Percentiles rank a stretch among this genome's conserved stretches.
Evolutionary conservation across 129 eudicot species (phyloP).

Genomic region (carrot (Daucus carota)): DH1_v3.0 NC_030389.2:3812001-3812500

Average conservation of each 20-base stretch:
- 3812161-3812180: constrained; percentile 91
- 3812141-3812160: constrained; percentile 85
- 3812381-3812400: too few relatives aligned
- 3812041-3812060: constrained; percentile 91
- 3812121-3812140: constrained; percentile 93
- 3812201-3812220: constrained; percentile 82
- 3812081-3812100: constrained; percentile 78
- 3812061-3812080: constrained; percentile 73
- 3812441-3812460: too few relatives aligned
- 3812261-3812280: constrained; percentile 98
- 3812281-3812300: constrained; percentile 97
- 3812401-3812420: too few relatives aligned
- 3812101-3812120: constrained; percentile 85
- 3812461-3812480: too few relatives aligned
- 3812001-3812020: constrained; percentile 87
- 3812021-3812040: constrained; percentile 86
- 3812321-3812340: too few relatives aligned
- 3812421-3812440: too few relatives aligned
- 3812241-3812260: constrained; percentile 88
- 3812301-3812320: too few relatives aligned
- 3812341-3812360: too few relatives aligned
- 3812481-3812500: too few relatives aligned
- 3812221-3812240: constrained; percentile 97
- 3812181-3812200: constrained; percentile 96
- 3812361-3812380: too few relatives aligned